These are phyloP conservation scores for Paraleonurus japonicus DNA, from an alignment of 257 asterid species.

Conservation along the genomic window DNA sequence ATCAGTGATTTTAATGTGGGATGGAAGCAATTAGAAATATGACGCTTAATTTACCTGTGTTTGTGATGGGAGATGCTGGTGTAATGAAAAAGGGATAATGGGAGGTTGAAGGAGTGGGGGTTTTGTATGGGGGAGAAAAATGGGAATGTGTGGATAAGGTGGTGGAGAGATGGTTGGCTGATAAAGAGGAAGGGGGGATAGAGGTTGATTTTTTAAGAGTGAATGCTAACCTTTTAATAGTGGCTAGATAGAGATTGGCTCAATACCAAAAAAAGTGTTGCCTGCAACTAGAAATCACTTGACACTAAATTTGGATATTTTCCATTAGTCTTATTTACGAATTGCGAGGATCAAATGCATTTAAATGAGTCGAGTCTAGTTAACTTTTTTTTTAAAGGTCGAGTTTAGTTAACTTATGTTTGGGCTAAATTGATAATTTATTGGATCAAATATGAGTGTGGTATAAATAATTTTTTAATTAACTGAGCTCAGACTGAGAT, in stretches of 20 bases:
- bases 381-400: no score
- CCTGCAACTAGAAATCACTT: no score
- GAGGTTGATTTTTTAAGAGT: conserved; percentile 27
- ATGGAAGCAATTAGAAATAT: neutral
- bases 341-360: no score
- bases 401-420: no score
- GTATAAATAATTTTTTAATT: no score
- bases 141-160: conserved; percentile 60
- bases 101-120: conserved; percentile 32
- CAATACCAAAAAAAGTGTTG: neutral
- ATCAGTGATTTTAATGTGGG: neutral
- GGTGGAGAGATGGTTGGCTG: conserved; percentile 59
- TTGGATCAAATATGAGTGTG: no score
- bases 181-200: conserved; percentile 38
- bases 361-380: no score
- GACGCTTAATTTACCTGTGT: conserved; percentile 29
- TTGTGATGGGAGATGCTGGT: neutral
- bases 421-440: no score
- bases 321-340: no score
- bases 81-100: conserved; percentile 36
- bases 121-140: conserved; percentile 38
- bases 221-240: conserved; percentile 17
- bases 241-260: conserved; percentile 34
- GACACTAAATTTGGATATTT: no score
- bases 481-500: no score